Base-by-base conservation (phyloP, 2,329 filamentous ascomycete genomes). In the Juglanconis juglandina region DNA sequence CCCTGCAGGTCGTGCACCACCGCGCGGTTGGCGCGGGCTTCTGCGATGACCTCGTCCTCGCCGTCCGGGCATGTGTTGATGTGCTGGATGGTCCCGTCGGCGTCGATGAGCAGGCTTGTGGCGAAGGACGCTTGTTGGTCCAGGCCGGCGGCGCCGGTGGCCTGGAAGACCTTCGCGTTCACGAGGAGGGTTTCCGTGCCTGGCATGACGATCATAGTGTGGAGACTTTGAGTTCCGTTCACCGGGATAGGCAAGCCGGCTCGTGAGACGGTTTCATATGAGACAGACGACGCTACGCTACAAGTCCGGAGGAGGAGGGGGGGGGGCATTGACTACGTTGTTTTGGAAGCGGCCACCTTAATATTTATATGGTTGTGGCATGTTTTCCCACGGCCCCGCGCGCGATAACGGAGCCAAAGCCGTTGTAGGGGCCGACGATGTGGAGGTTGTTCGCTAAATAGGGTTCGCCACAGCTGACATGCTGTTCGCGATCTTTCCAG, bases 161-260 rank as follows among this genome's bases (percentile, higher is more conserved):
- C 65, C 47, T 70, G 75, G 69, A 75, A 65, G 80, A 84, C 35
- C 82, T 79, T 74, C 77, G 78, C 60, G 78, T 79, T 64, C 71
- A 76, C 30, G 70, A 79, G 63, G 73, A 81, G 67, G 71, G 78
- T 53, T 41, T 62, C 63, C 10, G n/a, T 24, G 48, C 52, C 44
- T 61, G 53, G 7, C 32, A 34, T 32, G 53, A 30, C 9, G 4
- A 32, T 42, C 53, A 47, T 57, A 37, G 24, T 55, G 47, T 17
- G 4, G 17, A 13, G 51, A 2, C 33, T 7, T 3, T 7, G 32
- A 49, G 47, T 34, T 30, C 11, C 24, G 24, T 24, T 24, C 24
- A 24, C 24, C 24, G 24, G 24, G 24, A 24, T 24, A 24, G 24
- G 24, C 24, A 24, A 24, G 24, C 24, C 24, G 24, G 24, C 24